A percentile compares a stretch with the other conserved stretches of the same genome.
Evolutionary conservation across 345 rosid species (phyloP).

Genomic region (Hypericum androsaemum): DNA sequence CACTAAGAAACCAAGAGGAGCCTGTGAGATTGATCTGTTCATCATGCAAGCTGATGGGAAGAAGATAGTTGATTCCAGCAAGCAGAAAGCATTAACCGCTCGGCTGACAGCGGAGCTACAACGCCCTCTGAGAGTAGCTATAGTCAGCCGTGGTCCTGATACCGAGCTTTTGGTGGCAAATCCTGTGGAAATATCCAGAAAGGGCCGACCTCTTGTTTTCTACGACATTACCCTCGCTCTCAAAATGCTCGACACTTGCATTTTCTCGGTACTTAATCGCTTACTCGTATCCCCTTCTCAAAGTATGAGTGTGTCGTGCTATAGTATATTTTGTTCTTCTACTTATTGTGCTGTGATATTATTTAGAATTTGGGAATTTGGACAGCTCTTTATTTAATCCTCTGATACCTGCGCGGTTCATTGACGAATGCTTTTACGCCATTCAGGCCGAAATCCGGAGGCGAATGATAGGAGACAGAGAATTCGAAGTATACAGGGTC

Average conservation of each 20-base stretch:
- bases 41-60: constrained; percentile 73
- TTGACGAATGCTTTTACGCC: neutral
- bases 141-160: constrained; percentile 81
- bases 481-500: constrained; percentile 89
- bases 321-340: neutral
- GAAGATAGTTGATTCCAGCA: constrained; percentile 76
- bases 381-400: neutral
- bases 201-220: constrained; percentile 92
- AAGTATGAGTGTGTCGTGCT: neutral
- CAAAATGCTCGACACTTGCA: constrained; percentile 59
- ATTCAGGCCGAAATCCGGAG: constrained; percentile 78
- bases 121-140: constrained; percentile 76
- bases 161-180: constrained; percentile 82
- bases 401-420: neutral
- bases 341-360: neutral
- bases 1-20: constrained; percentile 40
- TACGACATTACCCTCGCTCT: constrained; percentile 79
- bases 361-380: too few relatives aligned
- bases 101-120: constrained; percentile 61
- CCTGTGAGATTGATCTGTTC: constrained; percentile 83
- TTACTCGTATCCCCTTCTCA: neutral
- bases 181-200: constrained; percentile 87
- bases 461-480: constrained; percentile 60
- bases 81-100: constrained; percentile 50
- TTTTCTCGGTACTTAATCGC: constrained; percentile 55